Conservation (phyloP, 2,329 filamentous ascomycete species). For the Lasiodiplodia theobromae region DNA sequence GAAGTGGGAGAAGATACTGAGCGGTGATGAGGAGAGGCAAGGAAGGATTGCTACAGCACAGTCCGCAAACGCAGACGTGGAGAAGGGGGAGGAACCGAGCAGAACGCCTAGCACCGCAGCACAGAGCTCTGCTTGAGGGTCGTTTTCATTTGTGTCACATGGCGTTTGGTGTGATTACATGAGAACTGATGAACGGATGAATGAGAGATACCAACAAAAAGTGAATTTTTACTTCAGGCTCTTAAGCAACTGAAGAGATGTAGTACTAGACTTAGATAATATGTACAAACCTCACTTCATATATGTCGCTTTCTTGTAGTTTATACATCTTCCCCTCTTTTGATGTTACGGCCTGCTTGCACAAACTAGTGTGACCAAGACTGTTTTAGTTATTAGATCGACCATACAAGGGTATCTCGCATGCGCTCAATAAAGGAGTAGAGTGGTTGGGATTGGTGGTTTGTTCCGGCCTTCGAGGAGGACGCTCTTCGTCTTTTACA, state of each 20-base stretch:
- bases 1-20: slow-evolving; percentile 26
- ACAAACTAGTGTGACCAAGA: no score
- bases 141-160: not conserved
- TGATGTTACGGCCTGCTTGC: no score
- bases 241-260: not conserved
- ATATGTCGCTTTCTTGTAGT: not conserved
- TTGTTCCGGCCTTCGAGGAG: not conserved
- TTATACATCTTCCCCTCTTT: not conserved
- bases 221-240: not conserved
- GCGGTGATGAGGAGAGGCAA: slow-evolving; percentile 6
- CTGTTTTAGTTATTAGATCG: not conserved
- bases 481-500: not conserved
- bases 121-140: slow-evolving; percentile 7
- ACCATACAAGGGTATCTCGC: not conserved
- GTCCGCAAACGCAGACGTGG: not conserved
- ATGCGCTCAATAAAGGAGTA: not conserved
- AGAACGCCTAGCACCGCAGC: slow-evolving; percentile 7
- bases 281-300: not conserved
- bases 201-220: slow-evolving; percentile 13
- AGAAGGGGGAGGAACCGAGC: slow-evolving; percentile 13
- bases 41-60: not conserved
- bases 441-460: not conserved
- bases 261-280: not conserved
- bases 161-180: slow-evolving; percentile 8
- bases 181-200: not conserved